A percentile compares a stretch with the other conserved stretches of the same genome.
Conservation (phyloP, 768 basidiomycete genomes). For the Aureoboletus auriporus region DNA sequence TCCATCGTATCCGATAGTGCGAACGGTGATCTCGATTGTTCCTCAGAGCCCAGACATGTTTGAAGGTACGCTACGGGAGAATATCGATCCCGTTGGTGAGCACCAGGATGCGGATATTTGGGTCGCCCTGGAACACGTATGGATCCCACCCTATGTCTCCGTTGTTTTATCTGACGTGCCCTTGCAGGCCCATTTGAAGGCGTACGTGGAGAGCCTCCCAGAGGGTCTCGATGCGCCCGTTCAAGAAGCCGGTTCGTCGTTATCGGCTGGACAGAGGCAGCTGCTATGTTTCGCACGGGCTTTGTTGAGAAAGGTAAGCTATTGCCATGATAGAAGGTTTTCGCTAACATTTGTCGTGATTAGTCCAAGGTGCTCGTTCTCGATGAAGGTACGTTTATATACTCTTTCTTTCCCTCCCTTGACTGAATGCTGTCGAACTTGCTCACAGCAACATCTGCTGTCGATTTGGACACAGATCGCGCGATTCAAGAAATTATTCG, state of each 20-base stretch:
- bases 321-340: not conserved
- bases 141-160: not conserved
- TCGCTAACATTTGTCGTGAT: not conserved
- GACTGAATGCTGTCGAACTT: too few species aligned
- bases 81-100: slow-evolving; percentile 82
- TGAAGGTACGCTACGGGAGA: slow-evolving; percentile 75
- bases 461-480: slow-evolving; percentile 86
- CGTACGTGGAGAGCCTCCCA: slow-evolving; percentile 61
- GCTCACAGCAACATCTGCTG: slow-evolving; percentile 72
- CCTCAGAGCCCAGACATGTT: slow-evolving; percentile 75
- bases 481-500: slow-evolving; percentile 86
- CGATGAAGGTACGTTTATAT: slow-evolving; percentile 67
- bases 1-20: slow-evolving; percentile 37
- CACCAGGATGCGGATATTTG: slow-evolving; percentile 82
- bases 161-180: not conserved
- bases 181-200: slow-evolving; percentile 58
- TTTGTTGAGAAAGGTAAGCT: slow-evolving; percentile 62
- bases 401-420: too few species aligned
- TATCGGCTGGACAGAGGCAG: slow-evolving; percentile 85
- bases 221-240: slow-evolving; percentile 71
- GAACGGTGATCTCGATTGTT: slow-evolving; percentile 79
- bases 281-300: slow-evolving; percentile 88
- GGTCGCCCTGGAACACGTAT: slow-evolving; percentile 71
- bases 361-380: slow-evolving; percentile 84
- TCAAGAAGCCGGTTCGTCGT: slow-evolving; percentile 73